These are phyloP conservation scores for Fusarium sp. DNA, from an alignment of 2,329 filamentous ascomycete genomes.

Conservation along the genomic window DNA sequence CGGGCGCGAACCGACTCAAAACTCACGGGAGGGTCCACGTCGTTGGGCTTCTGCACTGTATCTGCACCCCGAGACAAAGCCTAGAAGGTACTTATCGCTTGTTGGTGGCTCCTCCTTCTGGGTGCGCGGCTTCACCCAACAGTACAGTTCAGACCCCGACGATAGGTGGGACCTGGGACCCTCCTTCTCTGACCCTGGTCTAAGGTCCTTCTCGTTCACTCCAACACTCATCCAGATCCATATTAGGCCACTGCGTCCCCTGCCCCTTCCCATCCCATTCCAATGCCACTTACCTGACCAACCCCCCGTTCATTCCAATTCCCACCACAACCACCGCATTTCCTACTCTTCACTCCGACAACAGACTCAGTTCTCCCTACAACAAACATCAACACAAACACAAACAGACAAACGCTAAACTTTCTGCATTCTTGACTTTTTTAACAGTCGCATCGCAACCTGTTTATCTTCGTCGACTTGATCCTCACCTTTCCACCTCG, in stretches of 20 bases:
- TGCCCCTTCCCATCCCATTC: slow-evolving; percentile 41
- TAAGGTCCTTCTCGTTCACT: slow-evolving; percentile 30
- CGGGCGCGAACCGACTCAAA: slow-evolving; percentile 10
- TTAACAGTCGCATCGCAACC: slow-evolving; percentile 17
- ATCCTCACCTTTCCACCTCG: background rate
- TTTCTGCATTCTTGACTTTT: slow-evolving; percentile 9
- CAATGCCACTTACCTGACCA: slow-evolving; percentile 42
- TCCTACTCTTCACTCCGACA: slow-evolving; percentile 43
- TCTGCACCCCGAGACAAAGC: slow-evolving; percentile 15
- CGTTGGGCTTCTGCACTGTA: slow-evolving; percentile 27
- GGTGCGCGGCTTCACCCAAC: slow-evolving; percentile 10
- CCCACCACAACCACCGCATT: slow-evolving; percentile 42
- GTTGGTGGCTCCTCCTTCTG: slow-evolving; percentile 7
- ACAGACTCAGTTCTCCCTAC: slow-evolving; percentile 33
- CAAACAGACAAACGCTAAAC: slow-evolving; percentile 27
- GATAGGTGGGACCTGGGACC: slow-evolving; percentile 13
- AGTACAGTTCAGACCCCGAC: too few species aligned
- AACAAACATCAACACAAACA: slow-evolving; percentile 42
- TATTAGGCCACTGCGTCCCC: slow-evolving; percentile 46
- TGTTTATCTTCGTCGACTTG: background rate
- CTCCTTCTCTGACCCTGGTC: slow-evolving; percentile 23
- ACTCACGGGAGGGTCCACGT: slow-evolving; percentile 33
- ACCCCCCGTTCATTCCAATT: slow-evolving; percentile 45
- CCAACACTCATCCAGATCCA: slow-evolving; percentile 28
- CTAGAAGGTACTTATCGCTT: slow-evolving; percentile 16